These are phyloP conservation scores for Mucor sp. DNA, from an alignment of 371 early-diverging fungal species.

Conservation along the genomic window DNA sequence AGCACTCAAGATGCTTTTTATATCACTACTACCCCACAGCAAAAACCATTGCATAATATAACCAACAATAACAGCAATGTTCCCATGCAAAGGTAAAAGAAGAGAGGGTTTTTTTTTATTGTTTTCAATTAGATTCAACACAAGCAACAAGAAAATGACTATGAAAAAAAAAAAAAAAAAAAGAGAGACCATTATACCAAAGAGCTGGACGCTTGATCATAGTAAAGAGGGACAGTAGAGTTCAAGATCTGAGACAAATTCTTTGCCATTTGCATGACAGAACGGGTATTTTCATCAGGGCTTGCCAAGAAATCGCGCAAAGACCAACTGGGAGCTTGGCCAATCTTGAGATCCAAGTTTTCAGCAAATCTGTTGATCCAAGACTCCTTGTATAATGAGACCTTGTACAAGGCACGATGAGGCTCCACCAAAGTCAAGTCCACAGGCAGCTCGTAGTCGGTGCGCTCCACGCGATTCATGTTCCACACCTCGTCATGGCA, in stretches of 20 bases:
- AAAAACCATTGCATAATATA: no score
- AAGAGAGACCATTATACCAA: constrained; percentile 18
- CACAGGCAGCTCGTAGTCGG: constrained; percentile 29
- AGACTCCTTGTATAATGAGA: constrained; percentile 34
- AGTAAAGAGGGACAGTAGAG: constrained; percentile 34
- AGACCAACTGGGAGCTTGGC: constrained; percentile 49
- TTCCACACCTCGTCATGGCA: constrained; percentile 49
- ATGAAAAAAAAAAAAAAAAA: no score
- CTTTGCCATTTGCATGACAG: constrained; percentile 27
- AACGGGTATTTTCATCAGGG: constrained; percentile 25
- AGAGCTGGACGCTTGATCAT: constrained; percentile 9
- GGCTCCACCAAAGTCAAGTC: constrained; percentile 28
- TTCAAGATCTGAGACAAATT: constrained; percentile 26
- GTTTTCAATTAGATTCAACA: no score
- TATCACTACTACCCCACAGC: no score
- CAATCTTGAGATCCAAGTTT: constrained; percentile 37
- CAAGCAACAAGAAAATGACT: no score
- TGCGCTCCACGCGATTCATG: constrained; percentile 15
- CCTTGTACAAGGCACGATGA: constrained; percentile 31
- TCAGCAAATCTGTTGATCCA: constrained; percentile 45
- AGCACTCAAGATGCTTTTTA: no score
- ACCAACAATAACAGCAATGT: no score
- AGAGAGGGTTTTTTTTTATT: no score
- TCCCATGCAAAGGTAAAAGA: no score
- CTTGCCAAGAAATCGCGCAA: constrained; percentile 32